Evolutionary conservation across 257 asterid species (phyloP).

Genomic region (Solanum ossicruentum): DNA sequence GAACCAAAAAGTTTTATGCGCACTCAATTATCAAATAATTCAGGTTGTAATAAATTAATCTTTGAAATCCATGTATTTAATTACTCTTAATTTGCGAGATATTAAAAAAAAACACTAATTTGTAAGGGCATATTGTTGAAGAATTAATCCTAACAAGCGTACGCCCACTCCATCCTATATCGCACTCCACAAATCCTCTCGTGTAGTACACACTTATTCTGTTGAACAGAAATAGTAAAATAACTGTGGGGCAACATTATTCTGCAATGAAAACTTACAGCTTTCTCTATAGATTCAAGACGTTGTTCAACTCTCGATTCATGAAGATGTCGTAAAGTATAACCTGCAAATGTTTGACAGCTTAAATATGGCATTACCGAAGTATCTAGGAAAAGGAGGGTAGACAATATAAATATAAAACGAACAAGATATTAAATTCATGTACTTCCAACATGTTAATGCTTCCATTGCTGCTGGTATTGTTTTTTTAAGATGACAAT

Average conservation of each 20-base stretch:
- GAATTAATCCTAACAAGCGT: neutral
- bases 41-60: neutral
- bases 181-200: neutral
- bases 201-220: neutral
- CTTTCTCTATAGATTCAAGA: slow-evolving; percentile 73
- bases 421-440: neutral
- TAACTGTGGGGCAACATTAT: neutral
- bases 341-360: slow-evolving; percentile 41
- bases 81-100: neutral
- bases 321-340: slow-evolving; percentile 59
- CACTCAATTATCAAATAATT: neutral
- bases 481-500: no score
- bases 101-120: neutral
- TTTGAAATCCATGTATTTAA: neutral
- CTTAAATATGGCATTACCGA: neutral
- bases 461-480: no score
- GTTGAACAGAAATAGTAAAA: neutral
- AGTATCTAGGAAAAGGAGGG: neutral
- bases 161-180: neutral
- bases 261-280: slow-evolving; percentile 39
- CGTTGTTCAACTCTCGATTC: slow-evolving; percentile 62
- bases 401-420: neutral
- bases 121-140: neutral
- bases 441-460: neutral
- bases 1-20: neutral